These are phyloP conservation scores for Lecanicillium sp. DNA, from an alignment of 2,329 filamentous ascomycete species.

Conservation along the genomic window DNA sequence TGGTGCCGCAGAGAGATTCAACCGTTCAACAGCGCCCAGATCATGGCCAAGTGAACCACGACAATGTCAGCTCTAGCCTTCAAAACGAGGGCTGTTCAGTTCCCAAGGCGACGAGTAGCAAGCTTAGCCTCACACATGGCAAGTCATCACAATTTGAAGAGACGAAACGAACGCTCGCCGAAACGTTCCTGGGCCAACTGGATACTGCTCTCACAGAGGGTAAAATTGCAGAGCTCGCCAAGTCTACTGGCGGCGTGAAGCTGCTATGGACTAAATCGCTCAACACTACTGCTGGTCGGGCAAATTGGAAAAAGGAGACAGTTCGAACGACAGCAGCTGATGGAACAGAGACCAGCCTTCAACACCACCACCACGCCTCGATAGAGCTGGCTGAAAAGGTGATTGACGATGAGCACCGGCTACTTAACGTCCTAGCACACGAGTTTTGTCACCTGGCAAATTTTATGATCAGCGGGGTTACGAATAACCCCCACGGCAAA, in stretches of 20 bases:
- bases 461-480: constrained; percentile 75
- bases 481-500: constrained; percentile 70
- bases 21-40: too few species aligned
- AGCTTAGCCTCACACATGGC: too few species aligned
- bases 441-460: constrained; percentile 94
- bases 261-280: constrained; percentile 72
- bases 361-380: constrained; percentile 54
- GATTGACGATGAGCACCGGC: constrained; percentile 66
- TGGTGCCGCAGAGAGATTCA: too few species aligned
- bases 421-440: constrained; percentile 89
- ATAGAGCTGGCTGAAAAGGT: constrained; percentile 90
- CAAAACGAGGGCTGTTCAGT: too few species aligned
- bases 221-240: constrained; percentile 49
- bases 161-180: constrained; percentile 55
- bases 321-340: constrained; percentile 25
- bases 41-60: too few species aligned
- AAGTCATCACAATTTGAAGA: constrained; percentile 58
- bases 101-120: too few species aligned
- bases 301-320: constrained; percentile 61
- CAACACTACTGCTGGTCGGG: constrained; percentile 70
- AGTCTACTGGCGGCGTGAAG: constrained; percentile 60
- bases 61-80: too few species aligned
- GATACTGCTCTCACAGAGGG: constrained; percentile 57
- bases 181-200: constrained; percentile 59
- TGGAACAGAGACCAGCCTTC: constrained; percentile 18